These are phyloP conservation scores for Myotisia sp. DNA, from an alignment of 2,329 filamentous ascomycete species.

Conservation along the genomic window DNA sequence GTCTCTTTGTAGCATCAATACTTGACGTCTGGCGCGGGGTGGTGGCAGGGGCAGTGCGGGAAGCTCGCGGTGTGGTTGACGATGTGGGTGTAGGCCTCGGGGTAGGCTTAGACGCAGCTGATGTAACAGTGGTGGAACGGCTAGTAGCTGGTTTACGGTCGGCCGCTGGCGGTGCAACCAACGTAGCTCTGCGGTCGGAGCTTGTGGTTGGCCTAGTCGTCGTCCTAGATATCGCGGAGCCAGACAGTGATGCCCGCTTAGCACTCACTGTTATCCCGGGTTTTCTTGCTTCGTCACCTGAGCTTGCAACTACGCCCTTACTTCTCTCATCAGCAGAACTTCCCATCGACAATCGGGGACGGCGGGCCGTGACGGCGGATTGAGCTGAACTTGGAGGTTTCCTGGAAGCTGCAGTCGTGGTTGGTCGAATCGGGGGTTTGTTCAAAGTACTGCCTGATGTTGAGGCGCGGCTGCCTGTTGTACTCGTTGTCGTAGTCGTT, in stretches of 20 bases:
- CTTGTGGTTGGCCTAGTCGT: slow-evolving; percentile 23
- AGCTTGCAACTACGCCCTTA: slow-evolving; percentile 29
- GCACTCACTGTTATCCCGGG: slow-evolving; percentile 28
- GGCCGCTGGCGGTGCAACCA: slow-evolving; percentile 22
- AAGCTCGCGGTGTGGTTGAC: slow-evolving; percentile 11
- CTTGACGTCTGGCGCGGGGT: slow-evolving; percentile 7
- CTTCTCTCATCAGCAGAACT: slow-evolving; percentile 32
- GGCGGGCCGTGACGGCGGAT: slow-evolving; percentile 26
- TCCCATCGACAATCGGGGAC: slow-evolving; percentile 29
- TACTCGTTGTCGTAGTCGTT: slow-evolving; percentile 17
- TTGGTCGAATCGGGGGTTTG: slow-evolving; percentile 32
- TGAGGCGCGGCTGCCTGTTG: too few relatives aligned
- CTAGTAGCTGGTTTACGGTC: slow-evolving; percentile 21
- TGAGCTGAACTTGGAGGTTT: slow-evolving; percentile 18
- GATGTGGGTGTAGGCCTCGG: slow-evolving; percentile 14
- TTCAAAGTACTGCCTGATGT: slow-evolving; percentile 27
- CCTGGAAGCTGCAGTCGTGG: slow-evolving; percentile 17
- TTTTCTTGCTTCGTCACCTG: slow-evolving; percentile 30
- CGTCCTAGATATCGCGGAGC: slow-evolving; percentile 23
- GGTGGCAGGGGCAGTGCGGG: slow-evolving; percentile 5
- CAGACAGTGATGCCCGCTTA: slow-evolving; percentile 33
- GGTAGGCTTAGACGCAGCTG: slow-evolving; percentile 22
- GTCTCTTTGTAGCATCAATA: slow-evolving; percentile 7
- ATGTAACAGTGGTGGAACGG: slow-evolving; percentile 18
- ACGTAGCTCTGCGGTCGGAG: slow-evolving; percentile 26